Evolutionary conservation across 768 basidiomycete species (phyloP), one percentile per base, ranked within the genome.

Genomic region (Russula abietina): DNA sequence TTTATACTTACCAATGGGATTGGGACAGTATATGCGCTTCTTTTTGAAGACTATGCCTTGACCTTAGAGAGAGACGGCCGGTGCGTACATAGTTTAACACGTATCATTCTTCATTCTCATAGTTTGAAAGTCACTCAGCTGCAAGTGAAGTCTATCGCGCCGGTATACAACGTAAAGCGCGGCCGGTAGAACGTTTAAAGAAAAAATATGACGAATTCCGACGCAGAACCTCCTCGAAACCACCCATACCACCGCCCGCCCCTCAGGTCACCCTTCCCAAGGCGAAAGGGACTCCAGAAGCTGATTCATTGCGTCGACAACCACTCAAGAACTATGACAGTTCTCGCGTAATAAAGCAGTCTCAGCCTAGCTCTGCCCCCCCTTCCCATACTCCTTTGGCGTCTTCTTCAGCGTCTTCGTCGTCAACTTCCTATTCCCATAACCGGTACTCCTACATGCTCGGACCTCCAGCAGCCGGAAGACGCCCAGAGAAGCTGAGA

Each of bases 41-140:
- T 97, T 52, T 99, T 97, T 70, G 93, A 96, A 72, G 93, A 96
- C 69, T 98, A 93, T 73, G 93, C 96, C 2, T 75, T 79, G 41
- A 78, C 86, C 3, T 78, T 96, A 59, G 94, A 98, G 75, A 76
- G 79, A 50, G 80, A 81, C 46, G 87, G 88, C 68, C 83, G 84
- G 96, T 96, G 75, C 72, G 67, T 19, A 16, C 19, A 32, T 24
- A 43, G 12, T 64, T n/a, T 36, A n/a, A 6, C n/a, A 28, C 28
- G 17, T n/a, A 46, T 63, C 38, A 24, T 56, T 41, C 58, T 45
- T 16, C 19, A 39, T 17, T 26, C 50, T 60, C 17, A 67, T 55
- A 28, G 24, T 24, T 22, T 39, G 43, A 67, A 56, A 97, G 94
- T 70, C 79, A 75, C 17, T 75, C 81, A 57, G 88, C 93, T 59